Evolutionary conservation across 228 moss, liverwort and hornwort species (phyloP), one percentile per base, ranked within the genome.

Genomic region (Sphagnum magellanicum): DNA sequence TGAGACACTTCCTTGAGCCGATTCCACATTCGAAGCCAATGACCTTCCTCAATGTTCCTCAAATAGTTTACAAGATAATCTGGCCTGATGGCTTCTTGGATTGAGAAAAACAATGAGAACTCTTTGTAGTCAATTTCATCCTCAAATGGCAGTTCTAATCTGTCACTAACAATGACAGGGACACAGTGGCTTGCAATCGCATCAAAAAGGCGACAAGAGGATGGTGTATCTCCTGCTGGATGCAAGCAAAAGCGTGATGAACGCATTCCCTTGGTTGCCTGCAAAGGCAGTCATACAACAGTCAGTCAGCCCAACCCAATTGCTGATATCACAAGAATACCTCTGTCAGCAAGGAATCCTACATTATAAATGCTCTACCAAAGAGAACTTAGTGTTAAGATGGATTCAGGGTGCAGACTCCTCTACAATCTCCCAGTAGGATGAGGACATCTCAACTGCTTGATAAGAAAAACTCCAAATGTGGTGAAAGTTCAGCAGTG

Each of bases 201-300:
- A 68, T 95, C 95, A 61, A 95, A 92, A 55, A 95, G 64, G n/a
- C 95, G 90, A 48, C 92, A 92, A 0, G 95, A 95, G 4, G 92
- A 92, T 69, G 95, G 95, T 48, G 95, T 95, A 62, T 95, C 95
- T 6, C 92, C 95, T 7, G 95, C 92, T n/a, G 92, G 86, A 75
- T 95, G 85, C 15, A 95, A 67, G 16, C 95, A 95, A 48, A 83
- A 95, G 49, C 76, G 77, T n/a, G 95, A 90, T 6, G 5, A 58
- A 48, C 84, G 81, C 95, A 95, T 95, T 6, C 95, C 95, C 10
- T 4, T 13, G 4, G 90, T 70, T 6, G 92, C 95, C 77, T 81
- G 85, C 67, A 57, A 61, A 57, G 13, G 32, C 32, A 32, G 3
- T 32, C 32, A 32, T 32, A 8, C 8, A 4, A 57, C 10, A 57